phyloP scores from a whole-genome alignment of 345 rosid genomes.

The Moricandia moricandioides region DNA sequence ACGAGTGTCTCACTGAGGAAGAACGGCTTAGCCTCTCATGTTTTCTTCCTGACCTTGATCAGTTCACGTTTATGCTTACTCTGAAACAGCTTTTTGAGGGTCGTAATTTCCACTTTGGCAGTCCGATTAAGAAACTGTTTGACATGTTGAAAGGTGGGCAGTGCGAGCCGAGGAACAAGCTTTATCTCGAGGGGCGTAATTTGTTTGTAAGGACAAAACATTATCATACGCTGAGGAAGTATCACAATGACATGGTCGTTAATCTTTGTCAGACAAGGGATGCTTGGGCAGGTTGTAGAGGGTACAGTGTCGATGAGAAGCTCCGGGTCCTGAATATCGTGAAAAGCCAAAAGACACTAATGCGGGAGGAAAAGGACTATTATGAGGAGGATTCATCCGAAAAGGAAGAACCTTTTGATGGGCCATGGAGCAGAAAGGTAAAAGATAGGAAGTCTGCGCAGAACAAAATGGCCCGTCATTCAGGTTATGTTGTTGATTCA shows the following conservation, averaged over 20 bases:
- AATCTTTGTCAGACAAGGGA: conserved; percentile 86
- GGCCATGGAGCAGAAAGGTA: conserved; percentile 53
- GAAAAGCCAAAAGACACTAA: conserved; percentile 80
- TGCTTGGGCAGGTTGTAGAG: conserved; percentile 79
- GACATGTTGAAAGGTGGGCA: conserved; percentile 90
- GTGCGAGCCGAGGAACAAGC: conserved; percentile 92
- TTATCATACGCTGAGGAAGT: conserved; percentile 75
- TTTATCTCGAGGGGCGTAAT: conserved; percentile 73
- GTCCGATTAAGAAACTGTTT: conserved; percentile 76
- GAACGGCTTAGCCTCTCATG: conserved; percentile 68
- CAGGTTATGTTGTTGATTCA: conserved; percentile 43
- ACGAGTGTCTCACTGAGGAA: conserved; percentile 75
- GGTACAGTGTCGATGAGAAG: conserved; percentile 83
- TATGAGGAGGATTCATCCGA: conserved; percentile 58
- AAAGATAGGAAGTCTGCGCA: conserved; percentile 53
- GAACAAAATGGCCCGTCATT: conserved; percentile 42
- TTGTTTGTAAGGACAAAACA: conserved; percentile 69
- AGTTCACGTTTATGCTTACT: conserved; percentile 57
- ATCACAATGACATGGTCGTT: conserved; percentile 76
- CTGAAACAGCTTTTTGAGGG: conserved; percentile 78
- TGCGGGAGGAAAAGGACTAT: conserved; percentile 70
- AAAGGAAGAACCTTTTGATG: conserved; percentile 59
- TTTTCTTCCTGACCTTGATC: conserved; percentile 87
- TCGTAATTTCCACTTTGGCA: conserved; percentile 79
- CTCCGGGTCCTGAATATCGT: conserved; percentile 79